Evolutionary conservation across 2,329 filamentous ascomycete genomes (phyloP), one percentile per base, ranked within the genome.

Genomic region (Aulographum hederae): DNA sequence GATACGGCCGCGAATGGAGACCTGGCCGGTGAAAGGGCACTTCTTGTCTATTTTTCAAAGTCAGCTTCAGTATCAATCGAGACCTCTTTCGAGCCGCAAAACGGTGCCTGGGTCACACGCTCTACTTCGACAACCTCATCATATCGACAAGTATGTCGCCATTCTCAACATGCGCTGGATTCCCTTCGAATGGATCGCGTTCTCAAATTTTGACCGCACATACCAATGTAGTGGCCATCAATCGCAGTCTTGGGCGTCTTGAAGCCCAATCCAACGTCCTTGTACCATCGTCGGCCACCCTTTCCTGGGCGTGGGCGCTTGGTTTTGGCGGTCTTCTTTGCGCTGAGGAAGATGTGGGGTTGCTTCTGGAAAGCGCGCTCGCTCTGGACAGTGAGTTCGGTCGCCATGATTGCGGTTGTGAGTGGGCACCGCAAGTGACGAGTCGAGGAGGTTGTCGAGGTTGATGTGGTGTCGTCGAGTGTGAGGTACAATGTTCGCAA

Each of bases 1-100:
- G 74, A 98, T 98, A 86, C 89, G 86, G 65, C 89, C 89, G 70
- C 89, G 89, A 72, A 98, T 98, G 47, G 89, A 95, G 62, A 98
- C 85, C 62, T 86, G 72, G 61, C 91, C 91, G 52, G 84, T 93
- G 78, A 98, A 98, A 50, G 89, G 89, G 79, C 89, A 98, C 75
- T 98, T 98, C 82, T 98, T 98, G 78, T 98, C 89, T 93, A 57
- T 53, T 43, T 38, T n/a, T n/a, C n/a, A n/a, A n/a, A n/a, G 37
- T 29, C 37, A 13, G 5, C 4, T 32, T 33, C 18, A 26, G 4
- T 16, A 21, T 19, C 12, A n/a, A 16, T 15, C 14, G 21, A 8
- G 21, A 25, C 21, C 10, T 12, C 21, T 12, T 10, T 25, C 12
- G 8, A 10, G 12, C 12, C 21, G 21, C 21, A 25, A 25, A 10